Evolutionary conservation across 805 yeast species (phyloP).

Genomic region (Komagataella phaffii): DNA sequence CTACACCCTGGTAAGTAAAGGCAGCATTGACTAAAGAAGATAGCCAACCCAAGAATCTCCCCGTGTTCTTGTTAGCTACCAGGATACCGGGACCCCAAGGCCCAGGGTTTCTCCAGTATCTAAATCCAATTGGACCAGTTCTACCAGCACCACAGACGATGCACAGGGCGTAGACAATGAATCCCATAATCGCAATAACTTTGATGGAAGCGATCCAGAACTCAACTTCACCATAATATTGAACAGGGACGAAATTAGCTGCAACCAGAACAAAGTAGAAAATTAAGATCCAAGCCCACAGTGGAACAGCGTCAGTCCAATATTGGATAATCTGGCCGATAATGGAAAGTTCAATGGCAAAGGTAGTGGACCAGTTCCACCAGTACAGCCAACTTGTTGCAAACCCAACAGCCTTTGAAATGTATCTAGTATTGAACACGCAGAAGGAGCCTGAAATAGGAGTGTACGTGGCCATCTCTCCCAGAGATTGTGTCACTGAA

Average conservation of each 20-base stretch:
- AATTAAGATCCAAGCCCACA: constrained; percentile 60
- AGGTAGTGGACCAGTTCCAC: constrained; percentile 70
- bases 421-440: constrained; percentile 54
- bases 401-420: constrained; percentile 61
- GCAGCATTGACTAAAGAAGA: constrained; percentile 59
- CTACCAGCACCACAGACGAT: constrained; percentile 68
- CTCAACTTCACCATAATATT: constrained; percentile 61
- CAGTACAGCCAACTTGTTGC: constrained; percentile 65
- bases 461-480: constrained; percentile 72
- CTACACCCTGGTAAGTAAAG: constrained; percentile 76
- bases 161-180: constrained; percentile 48
- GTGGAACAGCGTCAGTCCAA: constrained; percentile 61
- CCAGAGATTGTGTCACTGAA: constrained; percentile 57
- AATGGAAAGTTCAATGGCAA: constrained; percentile 60
- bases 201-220: constrained; percentile 62
- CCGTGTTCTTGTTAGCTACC: constrained; percentile 34
- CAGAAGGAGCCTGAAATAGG: constrained; percentile 61
- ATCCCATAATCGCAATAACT: constrained; percentile 59
- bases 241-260: constrained; percentile 54
- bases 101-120: constrained; percentile 74
- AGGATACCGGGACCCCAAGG: constrained; percentile 58
- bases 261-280: constrained; percentile 43
- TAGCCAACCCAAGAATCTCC: constrained; percentile 56
- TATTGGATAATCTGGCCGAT: constrained; percentile 52
- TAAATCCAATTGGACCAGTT: constrained; percentile 62